phyloP scores from a whole-genome alignment of 495 filamentous ascomycete genomes.

The Lindgomyces ingoldianus region DNA sequence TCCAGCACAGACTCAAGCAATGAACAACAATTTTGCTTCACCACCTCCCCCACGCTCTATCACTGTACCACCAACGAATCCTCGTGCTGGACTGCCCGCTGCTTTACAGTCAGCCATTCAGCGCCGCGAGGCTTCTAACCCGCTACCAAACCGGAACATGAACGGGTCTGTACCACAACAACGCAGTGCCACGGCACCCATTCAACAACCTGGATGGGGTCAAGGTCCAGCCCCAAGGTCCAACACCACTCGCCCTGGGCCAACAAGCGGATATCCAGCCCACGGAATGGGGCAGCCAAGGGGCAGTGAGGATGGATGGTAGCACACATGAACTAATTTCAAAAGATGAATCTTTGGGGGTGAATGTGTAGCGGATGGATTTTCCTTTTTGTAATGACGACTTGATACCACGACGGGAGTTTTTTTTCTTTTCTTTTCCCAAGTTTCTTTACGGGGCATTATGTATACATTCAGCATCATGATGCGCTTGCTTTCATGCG shows the following conservation, averaged over 20 bases:
- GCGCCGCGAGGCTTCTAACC: slow-evolving; percentile 33
- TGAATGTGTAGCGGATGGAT: background rate
- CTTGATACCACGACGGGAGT: slow-evolving; percentile 18
- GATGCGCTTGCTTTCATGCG: no score
- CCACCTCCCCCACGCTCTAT: slow-evolving; percentile 18
- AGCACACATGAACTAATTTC: background rate
- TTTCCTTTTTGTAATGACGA: slow-evolving; percentile 7
- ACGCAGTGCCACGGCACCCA: slow-evolving; percentile 33
- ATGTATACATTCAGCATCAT: slow-evolving; percentile 13
- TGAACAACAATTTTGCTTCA: slow-evolving; percentile 13
- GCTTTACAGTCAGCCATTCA: slow-evolving; percentile 36
- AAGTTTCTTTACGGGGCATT: background rate
- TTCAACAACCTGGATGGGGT: slow-evolving; percentile 27
- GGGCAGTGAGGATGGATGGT: slow-evolving; percentile 18
- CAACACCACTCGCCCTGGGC: slow-evolving; percentile 19
- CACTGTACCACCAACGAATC: slow-evolving; percentile 30
- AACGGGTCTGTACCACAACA: slow-evolving; percentile 7
- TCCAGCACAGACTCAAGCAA: slow-evolving; percentile 8
- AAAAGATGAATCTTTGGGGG: background rate
- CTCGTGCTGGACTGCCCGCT: slow-evolving; percentile 27
- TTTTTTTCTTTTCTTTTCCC: slow-evolving; percentile 5
- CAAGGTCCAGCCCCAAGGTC: slow-evolving; percentile 9
- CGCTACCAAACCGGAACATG: slow-evolving; percentile 23
- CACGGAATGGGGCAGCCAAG: slow-evolving; percentile 2
- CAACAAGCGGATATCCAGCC: background rate